phyloP scores from a whole-genome alignment of 2,329 filamentous ascomycete genomes.

The Fusarium udum region DNA sequence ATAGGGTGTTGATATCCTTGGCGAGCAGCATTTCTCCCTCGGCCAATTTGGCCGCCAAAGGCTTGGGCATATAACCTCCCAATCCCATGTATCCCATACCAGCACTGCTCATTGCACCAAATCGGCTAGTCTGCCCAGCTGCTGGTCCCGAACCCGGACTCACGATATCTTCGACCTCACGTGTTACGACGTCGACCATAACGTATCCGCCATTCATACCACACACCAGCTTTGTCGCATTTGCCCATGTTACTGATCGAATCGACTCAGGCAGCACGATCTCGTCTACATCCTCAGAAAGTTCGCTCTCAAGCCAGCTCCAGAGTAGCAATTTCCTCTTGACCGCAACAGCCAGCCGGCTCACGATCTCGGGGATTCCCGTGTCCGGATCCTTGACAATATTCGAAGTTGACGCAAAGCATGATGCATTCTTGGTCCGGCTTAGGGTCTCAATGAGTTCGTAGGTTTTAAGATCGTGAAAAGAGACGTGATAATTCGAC shows the following conservation, averaged over 20 bases:
- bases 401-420: slow-evolving; percentile 94
- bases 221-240: slow-evolving; percentile 84
- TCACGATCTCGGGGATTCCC: slow-evolving; percentile 92
- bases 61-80: slow-evolving; percentile 89
- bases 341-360: slow-evolving; percentile 87
- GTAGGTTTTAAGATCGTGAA: slow-evolving; percentile 90
- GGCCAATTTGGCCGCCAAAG: slow-evolving; percentile 81
- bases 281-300: slow-evolving; percentile 77
- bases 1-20: slow-evolving; percentile 96
- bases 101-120: slow-evolving; percentile 83
- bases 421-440: slow-evolving; percentile 86
- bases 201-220: slow-evolving; percentile 94
- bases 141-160: slow-evolving; percentile 77
- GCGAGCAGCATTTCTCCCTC: slow-evolving; percentile 90
- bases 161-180: slow-evolving; percentile 78
- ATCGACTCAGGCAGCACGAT: slow-evolving; percentile 84
- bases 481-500: slow-evolving; percentile 87
- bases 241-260: slow-evolving; percentile 91
- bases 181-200: slow-evolving; percentile 83
- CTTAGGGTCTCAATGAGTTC: slow-evolving; percentile 80
- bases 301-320: slow-evolving; percentile 96
- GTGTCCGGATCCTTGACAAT: slow-evolving; percentile 90
- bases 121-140: slow-evolving; percentile 72
- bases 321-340: slow-evolving; percentile 90
- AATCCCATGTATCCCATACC: slow-evolving; percentile 98